phyloP scores from a whole-genome alignment of 768 basidiomycete genomes.

The Cystofilobasidium capitatum region DNA sequence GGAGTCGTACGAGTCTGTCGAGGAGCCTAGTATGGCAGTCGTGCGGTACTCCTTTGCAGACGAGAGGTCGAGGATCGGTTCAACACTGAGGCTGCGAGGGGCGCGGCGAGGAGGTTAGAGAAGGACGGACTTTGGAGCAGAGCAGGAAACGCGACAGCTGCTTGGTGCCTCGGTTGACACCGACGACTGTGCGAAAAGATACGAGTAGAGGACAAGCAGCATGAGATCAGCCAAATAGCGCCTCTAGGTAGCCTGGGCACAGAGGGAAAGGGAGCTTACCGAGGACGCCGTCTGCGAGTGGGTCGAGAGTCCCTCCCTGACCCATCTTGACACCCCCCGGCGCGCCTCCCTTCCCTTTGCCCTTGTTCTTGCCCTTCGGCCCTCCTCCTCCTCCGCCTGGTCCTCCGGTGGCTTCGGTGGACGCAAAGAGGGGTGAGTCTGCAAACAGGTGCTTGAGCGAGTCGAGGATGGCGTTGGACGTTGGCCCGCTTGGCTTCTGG shows the following conservation, averaged over 20 bases:
- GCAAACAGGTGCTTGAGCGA: slow-evolving; percentile 69
- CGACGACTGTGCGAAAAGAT: slow-evolving; percentile 54
- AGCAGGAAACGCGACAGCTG: slow-evolving; percentile 69
- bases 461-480: slow-evolving; percentile 83
- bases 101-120: neutral
- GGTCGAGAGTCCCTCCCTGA: slow-evolving; percentile 91
- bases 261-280: slow-evolving; percentile 46
- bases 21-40: slow-evolving; percentile 81
- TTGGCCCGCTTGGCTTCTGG: slow-evolving; percentile 64
- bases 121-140: slow-evolving; percentile 67
- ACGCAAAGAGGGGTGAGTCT: slow-evolving; percentile 65
- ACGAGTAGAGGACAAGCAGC: neutral
- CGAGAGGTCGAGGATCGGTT: slow-evolving; percentile 21
- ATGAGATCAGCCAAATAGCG: neutral
- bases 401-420: slow-evolving; percentile 37
- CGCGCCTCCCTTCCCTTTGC: slow-evolving; percentile 14
- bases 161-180: slow-evolving; percentile 83
- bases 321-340: slow-evolving; percentile 63
- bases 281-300: slow-evolving; percentile 87
- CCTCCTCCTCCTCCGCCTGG: slow-evolving; percentile 48
- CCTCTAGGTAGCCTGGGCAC: neutral
- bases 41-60: slow-evolving; percentile 70
- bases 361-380: slow-evolving; percentile 42
- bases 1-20: slow-evolving; percentile 89
- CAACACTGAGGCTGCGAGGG: neutral